Evolutionary conservation across 148 eudicot genomes (phyloP).

Genomic region (Spergularia bocconei): DNA sequence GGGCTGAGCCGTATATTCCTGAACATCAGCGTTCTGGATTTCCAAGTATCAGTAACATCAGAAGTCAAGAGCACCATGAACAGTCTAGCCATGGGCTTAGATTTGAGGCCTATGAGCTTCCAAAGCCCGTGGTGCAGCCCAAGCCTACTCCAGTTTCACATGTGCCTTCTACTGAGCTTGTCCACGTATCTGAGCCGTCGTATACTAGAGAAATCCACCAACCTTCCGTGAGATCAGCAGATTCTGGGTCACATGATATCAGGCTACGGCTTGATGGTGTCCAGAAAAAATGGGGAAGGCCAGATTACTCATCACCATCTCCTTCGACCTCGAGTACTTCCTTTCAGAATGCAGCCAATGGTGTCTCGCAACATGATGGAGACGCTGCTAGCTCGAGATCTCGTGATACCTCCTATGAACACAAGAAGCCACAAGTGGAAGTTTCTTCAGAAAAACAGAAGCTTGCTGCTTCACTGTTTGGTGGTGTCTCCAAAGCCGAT

Average conservation of each 20-base stretch:
- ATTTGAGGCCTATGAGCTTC: slow-evolving; percentile 93
- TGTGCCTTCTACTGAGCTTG: slow-evolving; percentile 63
- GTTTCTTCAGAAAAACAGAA: slow-evolving; percentile 77
- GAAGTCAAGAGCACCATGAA: slow-evolving; percentile 55
- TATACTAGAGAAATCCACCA: slow-evolving; percentile 45
- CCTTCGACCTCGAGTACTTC: slow-evolving; percentile 57
- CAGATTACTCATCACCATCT: slow-evolving; percentile 58
- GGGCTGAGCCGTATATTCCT: slow-evolving; percentile 90
- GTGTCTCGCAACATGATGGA: slow-evolving; percentile 40
- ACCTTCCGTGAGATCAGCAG: slow-evolving; percentile 36
- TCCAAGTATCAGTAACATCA: slow-evolving; percentile 46
- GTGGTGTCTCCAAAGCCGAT: slow-evolving; percentile 60
- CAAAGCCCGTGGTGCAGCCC: slow-evolving; percentile 56
- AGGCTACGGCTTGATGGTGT: slow-evolving; percentile 89
- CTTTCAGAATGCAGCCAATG: slow-evolving; percentile 48
- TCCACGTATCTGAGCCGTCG: slow-evolving; percentile 62
- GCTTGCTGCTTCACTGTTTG: slow-evolving; percentile 93
- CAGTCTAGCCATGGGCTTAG: slow-evolving; percentile 70
- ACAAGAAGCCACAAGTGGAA: slow-evolving; percentile 48
- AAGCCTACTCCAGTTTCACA: slow-evolving; percentile 38
- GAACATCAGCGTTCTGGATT: slow-evolving; percentile 66
- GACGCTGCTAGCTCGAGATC: slow-evolving; percentile 35
- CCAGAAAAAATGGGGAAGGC: slow-evolving; percentile 94
- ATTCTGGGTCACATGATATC: slow-evolving; percentile 57
- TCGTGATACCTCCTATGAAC: slow-evolving; percentile 40